Conservation (phyloP, 176 grass and related monocot species). For the Triticum dicoccoides region DNA sequence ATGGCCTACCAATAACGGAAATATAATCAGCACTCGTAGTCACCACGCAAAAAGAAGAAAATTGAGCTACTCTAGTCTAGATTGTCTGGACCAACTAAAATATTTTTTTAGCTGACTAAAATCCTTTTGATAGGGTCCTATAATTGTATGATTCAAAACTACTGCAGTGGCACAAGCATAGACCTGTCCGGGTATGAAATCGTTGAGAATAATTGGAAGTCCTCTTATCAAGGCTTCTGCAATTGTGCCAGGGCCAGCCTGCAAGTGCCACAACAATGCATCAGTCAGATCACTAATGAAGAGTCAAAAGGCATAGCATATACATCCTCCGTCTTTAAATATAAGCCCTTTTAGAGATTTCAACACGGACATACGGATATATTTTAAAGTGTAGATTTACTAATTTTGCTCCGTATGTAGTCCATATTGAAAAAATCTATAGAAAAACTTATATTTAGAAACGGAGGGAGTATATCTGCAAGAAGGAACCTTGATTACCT, state of each 20-base stretch:
- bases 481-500: conserved; percentile 30
- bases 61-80: not conserved
- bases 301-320: not conserved
- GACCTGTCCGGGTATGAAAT: conserved; percentile 89
- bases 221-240: conserved; percentile 80
- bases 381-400: no score
- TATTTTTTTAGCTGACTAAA: no score
- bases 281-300: not conserved
- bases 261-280: not conserved
- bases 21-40: not conserved
- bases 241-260: conserved; percentile 96
- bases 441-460: no score
- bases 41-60: no score
- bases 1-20: not conserved
- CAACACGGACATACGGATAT: no score
- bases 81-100: not conserved
- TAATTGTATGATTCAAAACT: not conserved
- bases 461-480: no score
- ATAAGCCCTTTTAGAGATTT: no score
- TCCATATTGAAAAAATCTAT: no score
- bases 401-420: no score
- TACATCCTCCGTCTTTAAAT: no score
- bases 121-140: not conserved
- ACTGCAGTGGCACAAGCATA: not conserved
- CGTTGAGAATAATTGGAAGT: conserved; percentile 82